These are phyloP conservation scores for Blumeriella jaapii DNA, from an alignment of 2,329 filamentous ascomycete species.

Conservation along the genomic window DNA sequence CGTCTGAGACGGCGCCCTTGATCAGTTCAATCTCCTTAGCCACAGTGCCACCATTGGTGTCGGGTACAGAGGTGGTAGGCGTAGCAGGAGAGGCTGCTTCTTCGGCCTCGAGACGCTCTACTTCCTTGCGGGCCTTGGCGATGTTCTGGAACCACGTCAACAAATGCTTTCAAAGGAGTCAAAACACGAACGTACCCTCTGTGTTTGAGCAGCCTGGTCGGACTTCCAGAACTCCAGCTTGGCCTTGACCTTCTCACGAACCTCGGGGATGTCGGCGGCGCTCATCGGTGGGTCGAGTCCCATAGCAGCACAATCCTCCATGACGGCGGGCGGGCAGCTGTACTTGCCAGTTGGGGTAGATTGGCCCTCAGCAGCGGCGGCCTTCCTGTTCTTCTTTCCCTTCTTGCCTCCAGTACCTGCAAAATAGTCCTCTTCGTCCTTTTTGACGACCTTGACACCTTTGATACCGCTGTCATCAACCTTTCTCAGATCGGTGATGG, in stretches of 20 bases:
- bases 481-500: constrained; percentile 68
- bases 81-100: constrained; percentile 37
- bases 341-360: constrained; percentile 49
- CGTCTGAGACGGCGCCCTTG: constrained; percentile 47
- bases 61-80: constrained; percentile 32
- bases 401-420: constrained; percentile 63
- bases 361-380: constrained; percentile 35
- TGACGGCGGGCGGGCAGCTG: constrained; percentile 81
- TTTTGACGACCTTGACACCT: constrained; percentile 72
- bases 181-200: constrained; percentile 56
- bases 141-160: constrained; percentile 62
- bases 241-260: constrained; percentile 80
- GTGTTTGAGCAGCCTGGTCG: constrained; percentile 80
- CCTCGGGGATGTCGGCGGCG: constrained; percentile 66
- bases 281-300: constrained; percentile 81
- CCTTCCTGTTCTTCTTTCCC: constrained; percentile 80
- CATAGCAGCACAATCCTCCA: constrained; percentile 79
- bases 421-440: constrained; percentile 85
- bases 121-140: constrained; percentile 91
- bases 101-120: constrained; percentile 71
- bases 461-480: constrained; percentile 78
- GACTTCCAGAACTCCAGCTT: constrained; percentile 88
- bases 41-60: constrained; percentile 34
- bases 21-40: constrained; percentile 21
- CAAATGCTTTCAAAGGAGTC: constrained; percentile 10